Evolutionary conservation across 148 eudicot species (phyloP).

Genomic region (Rheum nobile): DNA sequence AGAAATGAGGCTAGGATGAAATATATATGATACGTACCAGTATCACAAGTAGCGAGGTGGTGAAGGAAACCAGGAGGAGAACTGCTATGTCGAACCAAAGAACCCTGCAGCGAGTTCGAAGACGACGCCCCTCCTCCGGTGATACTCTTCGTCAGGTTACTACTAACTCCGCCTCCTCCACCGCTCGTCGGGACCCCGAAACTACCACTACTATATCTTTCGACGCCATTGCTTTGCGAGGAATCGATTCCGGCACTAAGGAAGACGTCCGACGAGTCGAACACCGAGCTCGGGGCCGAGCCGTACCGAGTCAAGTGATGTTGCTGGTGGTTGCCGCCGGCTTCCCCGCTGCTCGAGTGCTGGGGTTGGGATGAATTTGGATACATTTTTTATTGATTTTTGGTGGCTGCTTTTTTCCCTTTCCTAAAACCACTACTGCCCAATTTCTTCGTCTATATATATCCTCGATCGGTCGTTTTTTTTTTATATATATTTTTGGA

Average conservation of each 20-base stretch:
- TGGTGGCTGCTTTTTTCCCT: background rate
- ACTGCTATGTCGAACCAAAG: conserved; percentile 6
- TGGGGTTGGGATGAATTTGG: background rate
- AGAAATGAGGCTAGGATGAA: background rate
- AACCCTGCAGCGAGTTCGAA: background rate
- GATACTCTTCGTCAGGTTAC: background rate
- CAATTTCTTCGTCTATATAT: background rate
- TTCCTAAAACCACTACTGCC: background rate
- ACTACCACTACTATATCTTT: background rate
- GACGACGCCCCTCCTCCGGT: background rate
- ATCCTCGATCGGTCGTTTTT: background rate
- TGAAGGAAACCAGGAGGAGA: conserved; percentile 7
- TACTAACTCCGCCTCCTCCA: background rate
- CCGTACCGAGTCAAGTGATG: background rate
- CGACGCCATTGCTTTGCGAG: background rate
- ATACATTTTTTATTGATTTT: background rate
- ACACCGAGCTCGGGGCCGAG: conserved; percentile 9
- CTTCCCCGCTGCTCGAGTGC: background rate
- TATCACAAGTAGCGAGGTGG: background rate
- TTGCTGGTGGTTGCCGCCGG: background rate
- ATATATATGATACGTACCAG: background rate
- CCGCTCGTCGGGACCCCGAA: background rate
- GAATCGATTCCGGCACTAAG: background rate
- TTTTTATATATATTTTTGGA: background rate
- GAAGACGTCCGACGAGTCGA: background rate